Percentiles rank a stretch among this genome's conserved stretches.
Evolutionary conservation across 129 eudicot genomes (phyloP).

Genomic region (Artemisia argyi): DNA sequence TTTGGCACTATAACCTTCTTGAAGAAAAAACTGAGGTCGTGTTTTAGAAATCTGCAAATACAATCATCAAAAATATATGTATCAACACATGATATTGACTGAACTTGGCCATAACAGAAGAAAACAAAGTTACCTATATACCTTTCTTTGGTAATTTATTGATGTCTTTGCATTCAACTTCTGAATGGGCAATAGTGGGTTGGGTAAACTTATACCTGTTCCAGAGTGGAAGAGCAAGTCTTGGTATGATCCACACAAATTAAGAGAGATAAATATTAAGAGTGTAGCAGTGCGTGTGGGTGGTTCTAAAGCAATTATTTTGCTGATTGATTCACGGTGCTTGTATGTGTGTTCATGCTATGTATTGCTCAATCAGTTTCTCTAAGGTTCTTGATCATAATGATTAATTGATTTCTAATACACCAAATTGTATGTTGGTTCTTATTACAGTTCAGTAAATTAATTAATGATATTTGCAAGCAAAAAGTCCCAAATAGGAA

Average conservation of each 20-base stretch:
- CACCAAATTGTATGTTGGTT: too few species aligned
- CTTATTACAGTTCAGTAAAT: too few species aligned
- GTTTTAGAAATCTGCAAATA: conserved; percentile 32
- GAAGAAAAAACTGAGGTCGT: conserved; percentile 21
- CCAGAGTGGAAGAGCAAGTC: conserved; percentile 5
- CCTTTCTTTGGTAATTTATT: conserved; percentile 34
- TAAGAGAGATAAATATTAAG: not conserved
- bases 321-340: not conserved
- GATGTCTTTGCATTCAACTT: conserved; percentile 16
- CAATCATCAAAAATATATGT: conserved; percentile 4
- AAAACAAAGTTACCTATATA: conserved; percentile 26
- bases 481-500: too few species aligned
- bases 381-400: not conserved
- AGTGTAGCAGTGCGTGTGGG: not conserved
- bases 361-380: not conserved
- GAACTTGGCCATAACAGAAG: conserved; percentile 1
- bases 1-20: conserved; percentile 28
- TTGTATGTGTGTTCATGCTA: not conserved
- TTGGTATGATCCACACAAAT: not conserved
- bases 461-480: too few species aligned
- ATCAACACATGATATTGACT: conserved; percentile 5
- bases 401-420: not conserved
- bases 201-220: conserved; percentile 28
- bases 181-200: conserved; percentile 35
- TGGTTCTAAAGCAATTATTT: not conserved